phyloP scores from a whole-genome alignment of 345 rosid species.

The Hirschfeldia incana region DNA sequence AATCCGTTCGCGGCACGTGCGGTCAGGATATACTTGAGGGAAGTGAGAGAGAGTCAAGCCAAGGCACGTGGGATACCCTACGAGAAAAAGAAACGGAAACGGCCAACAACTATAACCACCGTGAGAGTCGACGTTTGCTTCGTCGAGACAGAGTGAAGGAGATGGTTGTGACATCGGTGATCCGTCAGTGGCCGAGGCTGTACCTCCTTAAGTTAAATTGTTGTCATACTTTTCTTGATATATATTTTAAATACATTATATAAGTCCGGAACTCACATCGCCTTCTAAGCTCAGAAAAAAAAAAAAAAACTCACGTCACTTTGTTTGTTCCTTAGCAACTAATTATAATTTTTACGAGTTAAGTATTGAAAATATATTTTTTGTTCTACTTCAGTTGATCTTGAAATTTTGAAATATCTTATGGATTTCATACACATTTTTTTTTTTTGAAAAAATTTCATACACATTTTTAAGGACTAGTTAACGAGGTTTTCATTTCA shows the following conservation, averaged over 20 bases:
- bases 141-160: conserved; percentile 25
- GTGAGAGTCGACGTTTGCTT: conserved; percentile 32
- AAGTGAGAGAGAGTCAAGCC: conserved; percentile 66
- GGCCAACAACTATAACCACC: conserved; percentile 32
- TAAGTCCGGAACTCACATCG: conserved; percentile 12
- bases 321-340: too few species aligned
- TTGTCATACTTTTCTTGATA: background rate
- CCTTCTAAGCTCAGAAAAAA: background rate
- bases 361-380: conserved; percentile 11
- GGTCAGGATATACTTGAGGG: conserved; percentile 65
- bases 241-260: background rate
- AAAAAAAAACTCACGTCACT: too few species aligned
- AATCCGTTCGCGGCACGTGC: conserved; percentile 73
- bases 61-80: conserved; percentile 74
- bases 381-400: conserved; percentile 2
- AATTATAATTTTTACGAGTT: background rate
- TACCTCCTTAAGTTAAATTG: conserved; percentile 15
- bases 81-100: conserved; percentile 75
- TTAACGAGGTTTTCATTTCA: background rate
- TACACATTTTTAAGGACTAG: background rate
- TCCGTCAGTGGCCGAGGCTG: conserved; percentile 25
- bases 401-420: background rate
- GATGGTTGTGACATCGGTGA: conserved; percentile 25
- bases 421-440: conserved; percentile 2
- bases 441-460: background rate